Evolutionary conservation across 305 asterid genomes (phyloP).

Genomic region (Solanum hybrid): DNA sequence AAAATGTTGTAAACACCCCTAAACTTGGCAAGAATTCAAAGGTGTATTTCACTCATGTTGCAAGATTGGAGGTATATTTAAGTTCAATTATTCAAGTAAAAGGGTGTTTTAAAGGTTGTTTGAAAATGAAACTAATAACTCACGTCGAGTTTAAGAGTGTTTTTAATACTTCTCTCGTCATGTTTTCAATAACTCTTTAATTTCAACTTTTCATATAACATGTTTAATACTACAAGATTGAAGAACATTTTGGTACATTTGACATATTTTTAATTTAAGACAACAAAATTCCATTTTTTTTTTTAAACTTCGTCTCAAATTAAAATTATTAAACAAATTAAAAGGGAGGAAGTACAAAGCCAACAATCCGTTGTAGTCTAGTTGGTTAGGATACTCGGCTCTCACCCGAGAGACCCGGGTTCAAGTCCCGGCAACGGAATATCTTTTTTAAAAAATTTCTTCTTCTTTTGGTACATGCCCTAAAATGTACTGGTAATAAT

Average conservation of each 20-base stretch:
- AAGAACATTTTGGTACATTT: background rate
- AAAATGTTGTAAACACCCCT: background rate
- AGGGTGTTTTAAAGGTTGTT: background rate
- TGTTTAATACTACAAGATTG: background rate
- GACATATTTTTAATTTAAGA: background rate
- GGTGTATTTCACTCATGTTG: background rate
- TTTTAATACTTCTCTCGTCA: background rate
- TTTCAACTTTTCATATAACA: background rate
- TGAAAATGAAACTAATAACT: background rate
- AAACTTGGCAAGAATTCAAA: background rate
- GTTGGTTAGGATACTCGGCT: conserved; percentile 96
- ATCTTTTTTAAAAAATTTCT: too few species aligned
- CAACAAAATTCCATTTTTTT: background rate
- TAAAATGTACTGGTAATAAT: background rate
- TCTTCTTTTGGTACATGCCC: background rate
- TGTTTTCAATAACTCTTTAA: background rate
- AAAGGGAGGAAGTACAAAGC: background rate
- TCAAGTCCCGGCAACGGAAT: conserved; percentile 97
- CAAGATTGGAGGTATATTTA: background rate
- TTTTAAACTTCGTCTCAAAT: background rate
- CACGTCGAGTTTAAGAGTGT: background rate
- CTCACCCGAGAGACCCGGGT: conserved; percentile 98
- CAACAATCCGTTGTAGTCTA: conserved; percentile 45
- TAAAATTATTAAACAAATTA: background rate
- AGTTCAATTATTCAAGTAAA: background rate